phyloP scores from a whole-genome alignment of 768 basidiomycete genomes.

The Lactarius hatsudake region DNA sequence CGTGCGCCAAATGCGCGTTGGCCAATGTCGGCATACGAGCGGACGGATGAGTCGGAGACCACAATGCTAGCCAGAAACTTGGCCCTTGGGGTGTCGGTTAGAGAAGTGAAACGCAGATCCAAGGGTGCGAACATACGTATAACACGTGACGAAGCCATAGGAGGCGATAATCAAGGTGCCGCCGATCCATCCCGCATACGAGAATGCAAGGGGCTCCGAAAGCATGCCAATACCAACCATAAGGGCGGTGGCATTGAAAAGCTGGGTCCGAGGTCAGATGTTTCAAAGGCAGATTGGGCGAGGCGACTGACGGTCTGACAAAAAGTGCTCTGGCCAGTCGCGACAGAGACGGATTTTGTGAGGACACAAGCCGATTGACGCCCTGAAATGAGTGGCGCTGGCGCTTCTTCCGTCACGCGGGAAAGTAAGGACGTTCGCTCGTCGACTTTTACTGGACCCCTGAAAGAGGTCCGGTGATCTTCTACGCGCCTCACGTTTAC shows the following conservation, averaged over 20 bases:
- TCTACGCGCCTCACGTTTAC: slow-evolving; percentile 1
- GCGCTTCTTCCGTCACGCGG: slow-evolving; percentile 2
- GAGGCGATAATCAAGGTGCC: slow-evolving; percentile 72
- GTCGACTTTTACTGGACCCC: not conserved
- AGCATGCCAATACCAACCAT: slow-evolving; percentile 87
- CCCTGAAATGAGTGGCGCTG: not conserved
- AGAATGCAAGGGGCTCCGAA: slow-evolving; percentile 86
- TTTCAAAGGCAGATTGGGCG: not conserved
- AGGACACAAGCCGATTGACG: not conserved
- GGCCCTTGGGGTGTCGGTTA: slow-evolving; percentile 48
- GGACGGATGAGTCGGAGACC: slow-evolving; percentile 59
- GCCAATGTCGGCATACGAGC: slow-evolving; percentile 88
- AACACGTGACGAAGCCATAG: slow-evolving; percentile 80
- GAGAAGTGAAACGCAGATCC: not conserved
- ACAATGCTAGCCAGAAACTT: slow-evolving; percentile 83
- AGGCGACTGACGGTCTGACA: slow-evolving; percentile 27
- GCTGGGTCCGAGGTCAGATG: slow-evolving; percentile 38
- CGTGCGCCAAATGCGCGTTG: slow-evolving; percentile 81
- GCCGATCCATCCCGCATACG: slow-evolving; percentile 84
- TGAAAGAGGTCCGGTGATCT: not conserved
- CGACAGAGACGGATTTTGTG: not conserved
- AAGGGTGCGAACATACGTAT: slow-evolving; percentile 60
- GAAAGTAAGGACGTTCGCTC: slow-evolving; percentile 21
- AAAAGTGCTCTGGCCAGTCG: slow-evolving; percentile 29
- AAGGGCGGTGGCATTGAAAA: slow-evolving; percentile 89